Evolutionary conservation across 1,284 basidiomycete species (phyloP), one percentile per base, ranked within the genome.

Genomic region (Xerocomus nothofagi): DNA sequence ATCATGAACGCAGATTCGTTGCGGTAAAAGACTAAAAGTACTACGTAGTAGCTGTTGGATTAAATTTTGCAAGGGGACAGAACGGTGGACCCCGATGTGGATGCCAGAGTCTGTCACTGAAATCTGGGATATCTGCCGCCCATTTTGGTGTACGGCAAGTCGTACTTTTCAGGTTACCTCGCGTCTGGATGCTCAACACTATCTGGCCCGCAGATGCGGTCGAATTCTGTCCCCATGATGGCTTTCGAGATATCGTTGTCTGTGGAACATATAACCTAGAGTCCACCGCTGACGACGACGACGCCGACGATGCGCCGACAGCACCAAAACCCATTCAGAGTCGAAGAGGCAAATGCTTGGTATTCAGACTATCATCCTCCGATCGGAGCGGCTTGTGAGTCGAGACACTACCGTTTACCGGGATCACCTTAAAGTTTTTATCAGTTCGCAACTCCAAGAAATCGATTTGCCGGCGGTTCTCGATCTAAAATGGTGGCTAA

Each of bases 401-500:
- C 1, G 17, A 15, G 14, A 33, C 20, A n/a, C 18, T 21, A 9
- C 42, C 4, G 12, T 21, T 3, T 20, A 31, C 8, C 18, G 49
- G n/a, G 24, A 11, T 21, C 41, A 5, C 32, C 49, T 57, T 5
- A 52, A 23, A n/a, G 6, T 24, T 59, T 51, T 18, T 23, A 44
- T 29, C 54, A 93, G 91, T 50, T 67, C 71, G 8, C 77, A 86
- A 59, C 61, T 87, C 3, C 86, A 93, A 60, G 72, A 84, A 20
- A 76, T 92, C 34, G 77, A 87, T 48, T 73, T 89, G 12, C 84
- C 92, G 1, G 94, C 93, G 10, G 80, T 98, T 23, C 76, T 89
- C n/a, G 94, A 98, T 63, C 84, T 92, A 78, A 96, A 96, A 78
- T 98, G 94, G 94, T 91, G 57, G 68, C 23, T n/a, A n/a, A 23